A percentile compares a stretch with the other conserved stretches of the same genome.
Evolutionary conservation across 345 rosid species (phyloP).

Genomic region (Pugionium cornutum): DNA sequence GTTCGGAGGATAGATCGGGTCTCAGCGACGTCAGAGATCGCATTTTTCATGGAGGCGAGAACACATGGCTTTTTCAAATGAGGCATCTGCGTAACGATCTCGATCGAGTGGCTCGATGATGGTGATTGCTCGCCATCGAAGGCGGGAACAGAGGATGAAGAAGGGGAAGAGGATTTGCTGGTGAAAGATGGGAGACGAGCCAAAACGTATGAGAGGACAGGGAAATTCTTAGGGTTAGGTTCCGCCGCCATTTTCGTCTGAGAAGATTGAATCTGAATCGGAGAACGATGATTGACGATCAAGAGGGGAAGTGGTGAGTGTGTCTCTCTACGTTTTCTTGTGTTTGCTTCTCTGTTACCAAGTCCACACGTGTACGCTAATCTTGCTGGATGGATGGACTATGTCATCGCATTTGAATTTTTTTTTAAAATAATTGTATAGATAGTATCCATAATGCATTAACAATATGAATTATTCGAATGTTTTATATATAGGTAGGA

Average conservation of each 20-base stretch:
- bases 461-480: no score
- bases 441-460: background rate
- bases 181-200: constrained; percentile 70
- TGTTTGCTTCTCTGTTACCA: background rate
- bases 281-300: constrained; percentile 1
- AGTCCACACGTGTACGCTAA: constrained; percentile 2
- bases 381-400: background rate
- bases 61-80: constrained; percentile 59
- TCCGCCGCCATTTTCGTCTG: constrained; percentile 43
- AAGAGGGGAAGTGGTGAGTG: constrained; percentile 10
- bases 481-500: no score
- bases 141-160: constrained; percentile 34
- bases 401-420: no score
- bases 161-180: constrained; percentile 45
- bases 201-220: constrained; percentile 89
- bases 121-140: constrained; percentile 44
- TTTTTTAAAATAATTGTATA: background rate
- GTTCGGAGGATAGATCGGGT: constrained; percentile 79
- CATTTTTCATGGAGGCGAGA: constrained; percentile 69
- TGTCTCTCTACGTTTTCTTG: constrained; percentile 12
- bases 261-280: constrained; percentile 33
- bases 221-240: constrained; percentile 74
- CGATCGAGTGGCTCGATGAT: constrained; percentile 23
- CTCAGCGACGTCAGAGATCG: constrained; percentile 74
- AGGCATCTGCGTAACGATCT: constrained; percentile 62